Conservation (phyloP, 495 filamentous ascomycete genomes). For the Glarea lozoyensis region DNA sequence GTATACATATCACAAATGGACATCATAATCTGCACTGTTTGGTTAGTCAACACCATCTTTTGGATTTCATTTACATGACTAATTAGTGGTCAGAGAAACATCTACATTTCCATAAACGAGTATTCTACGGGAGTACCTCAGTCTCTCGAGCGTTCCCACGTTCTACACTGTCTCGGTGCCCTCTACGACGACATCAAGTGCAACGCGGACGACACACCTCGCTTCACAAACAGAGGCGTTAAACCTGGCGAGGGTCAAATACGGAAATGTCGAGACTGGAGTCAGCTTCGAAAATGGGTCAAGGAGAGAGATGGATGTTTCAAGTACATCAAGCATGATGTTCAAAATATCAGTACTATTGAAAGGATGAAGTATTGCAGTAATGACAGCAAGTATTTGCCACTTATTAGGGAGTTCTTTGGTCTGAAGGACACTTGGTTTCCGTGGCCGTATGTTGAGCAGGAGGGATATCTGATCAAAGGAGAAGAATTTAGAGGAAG, state of each 20-base stretch:
- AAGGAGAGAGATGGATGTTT: not conserved
- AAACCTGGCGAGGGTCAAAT: not conserved
- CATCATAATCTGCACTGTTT: not conserved
- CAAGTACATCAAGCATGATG: not conserved
- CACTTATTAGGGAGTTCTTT: not conserved
- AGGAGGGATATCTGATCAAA: not conserved
- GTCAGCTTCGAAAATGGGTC: not conserved
- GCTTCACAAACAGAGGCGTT: not conserved
- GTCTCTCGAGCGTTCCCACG: not conserved
- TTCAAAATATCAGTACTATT: not conserved
- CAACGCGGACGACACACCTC: not conserved
- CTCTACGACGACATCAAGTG: not conserved
- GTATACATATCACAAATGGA: not conserved
- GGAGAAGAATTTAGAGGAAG: not conserved
- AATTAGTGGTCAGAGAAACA: not conserved
- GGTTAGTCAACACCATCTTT: not conserved
- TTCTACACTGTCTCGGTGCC: not conserved
- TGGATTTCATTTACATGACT: not conserved
- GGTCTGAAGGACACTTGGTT: not conserved
- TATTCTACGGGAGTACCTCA: not conserved
- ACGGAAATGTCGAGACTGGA: not conserved
- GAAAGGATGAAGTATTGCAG: not conserved
- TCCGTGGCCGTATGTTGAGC: not conserved
- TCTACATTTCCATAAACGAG: not conserved
- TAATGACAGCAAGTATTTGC: not conserved